Conservation (phyloP, 345 rosid genomes). For the Ricinus communis region DNA sequence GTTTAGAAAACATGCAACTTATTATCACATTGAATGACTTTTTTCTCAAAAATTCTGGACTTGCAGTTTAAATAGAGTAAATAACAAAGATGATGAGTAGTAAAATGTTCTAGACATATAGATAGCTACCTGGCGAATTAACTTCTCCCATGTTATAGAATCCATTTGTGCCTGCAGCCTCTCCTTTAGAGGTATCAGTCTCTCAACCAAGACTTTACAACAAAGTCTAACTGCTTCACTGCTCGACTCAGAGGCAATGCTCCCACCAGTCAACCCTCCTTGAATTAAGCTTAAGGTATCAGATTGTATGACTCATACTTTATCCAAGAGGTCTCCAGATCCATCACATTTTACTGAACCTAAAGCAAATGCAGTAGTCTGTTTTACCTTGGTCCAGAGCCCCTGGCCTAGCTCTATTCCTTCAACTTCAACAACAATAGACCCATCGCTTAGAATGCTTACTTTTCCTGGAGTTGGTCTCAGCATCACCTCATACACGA, state of each 20-base stretch:
- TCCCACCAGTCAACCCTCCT: constrained; percentile 76
- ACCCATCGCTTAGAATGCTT: constrained; percentile 78
- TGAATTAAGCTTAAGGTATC: constrained; percentile 76
- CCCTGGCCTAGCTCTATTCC: constrained; percentile 64
- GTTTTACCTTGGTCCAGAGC: constrained; percentile 57
- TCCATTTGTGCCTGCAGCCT: constrained; percentile 50
- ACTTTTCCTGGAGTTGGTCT: constrained; percentile 79
- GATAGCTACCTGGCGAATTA: constrained; percentile 60
- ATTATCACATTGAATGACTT: neutral
- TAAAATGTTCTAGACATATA: no score
- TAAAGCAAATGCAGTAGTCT: constrained; percentile 83
- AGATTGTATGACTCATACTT: constrained; percentile 66
- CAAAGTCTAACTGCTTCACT: constrained; percentile 80
- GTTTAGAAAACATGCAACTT: no score
- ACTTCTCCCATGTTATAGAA: constrained; percentile 61
- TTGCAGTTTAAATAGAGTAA: no score
- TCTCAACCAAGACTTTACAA: constrained; percentile 67
- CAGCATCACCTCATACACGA: constrained; percentile 42
- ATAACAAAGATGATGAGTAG: no score
- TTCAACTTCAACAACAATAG: constrained; percentile 85
- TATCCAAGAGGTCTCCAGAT: constrained; percentile 48
- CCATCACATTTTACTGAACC: constrained; percentile 51
- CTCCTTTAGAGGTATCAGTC: constrained; percentile 51
- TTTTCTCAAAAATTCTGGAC: no score
- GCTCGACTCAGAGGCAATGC: constrained; percentile 85